Evolutionary conservation across 495 filamentous ascomycete genomes (phyloP), one percentile per base, ranked within the genome.

Genomic region (Talaromyces borbonicus): DNA sequence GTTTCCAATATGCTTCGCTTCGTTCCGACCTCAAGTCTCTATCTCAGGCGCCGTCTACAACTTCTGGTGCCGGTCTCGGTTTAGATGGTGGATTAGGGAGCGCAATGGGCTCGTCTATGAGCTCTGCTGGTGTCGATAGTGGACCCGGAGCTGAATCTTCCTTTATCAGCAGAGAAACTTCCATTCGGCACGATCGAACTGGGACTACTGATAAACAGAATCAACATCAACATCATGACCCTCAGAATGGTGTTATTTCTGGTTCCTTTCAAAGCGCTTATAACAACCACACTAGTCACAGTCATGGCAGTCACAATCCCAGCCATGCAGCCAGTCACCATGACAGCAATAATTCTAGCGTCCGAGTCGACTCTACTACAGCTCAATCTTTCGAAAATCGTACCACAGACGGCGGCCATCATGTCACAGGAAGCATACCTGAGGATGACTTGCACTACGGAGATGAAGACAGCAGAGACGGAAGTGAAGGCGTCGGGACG

Each of bases 381-480:
- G 31, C 41, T 8, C 6, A 8, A 8, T 43, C 41, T 11, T 30
- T 24, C 14, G 27, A 43, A 18, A 32, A 31, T 22, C 37, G 25
- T 9, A 43, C 0, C 29, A 31, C 35, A 6, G 30, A 2, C 14
- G 25, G 23, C n/a, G 12, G 6, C 19, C 18, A 32, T 20, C 6
- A 37, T 30, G 26, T 37, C 26, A 40, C 33, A 19, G 26, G 4
- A 30, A 29, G 22, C 8, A 48, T 33, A 16, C 18, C 23, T 12
- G 25, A 40, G 1, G 25, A 30, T 60, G 15, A 54, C 53, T 26
- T 58, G 49, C 2, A 27, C 43, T 43, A 55, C 50, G 22, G 8
- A 12, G 47, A 43, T 37, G 61, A 63, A 40, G 63, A 65, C 11
- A 62, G 65, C 5, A 61, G 67, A 0, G 62, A 66, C 8, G 60